These are phyloP conservation scores for Carnegiea gigantea DNA, from an alignment of 179 eudicot genomes.

Conservation along the genomic window DNA sequence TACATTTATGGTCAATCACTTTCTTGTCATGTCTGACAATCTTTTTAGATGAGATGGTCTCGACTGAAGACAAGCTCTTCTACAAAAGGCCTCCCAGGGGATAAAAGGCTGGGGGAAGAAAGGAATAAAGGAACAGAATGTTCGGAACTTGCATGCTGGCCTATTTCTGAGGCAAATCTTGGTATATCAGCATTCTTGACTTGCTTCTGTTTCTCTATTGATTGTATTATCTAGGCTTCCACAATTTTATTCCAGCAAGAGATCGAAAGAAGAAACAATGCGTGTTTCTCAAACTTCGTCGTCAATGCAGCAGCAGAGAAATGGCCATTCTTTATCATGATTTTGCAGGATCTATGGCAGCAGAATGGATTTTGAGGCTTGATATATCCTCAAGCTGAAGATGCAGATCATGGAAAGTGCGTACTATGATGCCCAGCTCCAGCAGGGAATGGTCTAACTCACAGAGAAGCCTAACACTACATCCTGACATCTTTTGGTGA, in stretches of 20 bases:
- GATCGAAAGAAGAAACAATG: conserved; percentile 22
- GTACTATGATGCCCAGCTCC: background rate
- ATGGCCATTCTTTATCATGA: conserved; percentile 28
- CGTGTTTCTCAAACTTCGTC: conserved; percentile 27
- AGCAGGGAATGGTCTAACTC: background rate
- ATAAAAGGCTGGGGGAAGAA: too few species aligned
- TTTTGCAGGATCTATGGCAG: background rate
- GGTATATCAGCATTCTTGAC: background rate
- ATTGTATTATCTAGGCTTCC: conserved; percentile 21
- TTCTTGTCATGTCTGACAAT: too few species aligned
- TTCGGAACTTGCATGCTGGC: background rate
- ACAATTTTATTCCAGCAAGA: conserved; percentile 21
- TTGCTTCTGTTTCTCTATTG: background rate
- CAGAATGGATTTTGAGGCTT: background rate
- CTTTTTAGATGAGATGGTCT: background rate
- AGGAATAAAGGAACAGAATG: background rate
- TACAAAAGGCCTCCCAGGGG: background rate
- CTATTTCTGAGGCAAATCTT: background rate
- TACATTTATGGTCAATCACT: background rate
- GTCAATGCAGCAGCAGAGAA: conserved; percentile 29
- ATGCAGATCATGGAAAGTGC: background rate
- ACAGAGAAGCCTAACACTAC: background rate
- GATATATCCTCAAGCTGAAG: background rate
- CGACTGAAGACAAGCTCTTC: background rate
- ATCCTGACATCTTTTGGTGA: background rate